Conservation (phyloP, 108 stramenopile species). For the Chaetoceros muelleri region DNA sequence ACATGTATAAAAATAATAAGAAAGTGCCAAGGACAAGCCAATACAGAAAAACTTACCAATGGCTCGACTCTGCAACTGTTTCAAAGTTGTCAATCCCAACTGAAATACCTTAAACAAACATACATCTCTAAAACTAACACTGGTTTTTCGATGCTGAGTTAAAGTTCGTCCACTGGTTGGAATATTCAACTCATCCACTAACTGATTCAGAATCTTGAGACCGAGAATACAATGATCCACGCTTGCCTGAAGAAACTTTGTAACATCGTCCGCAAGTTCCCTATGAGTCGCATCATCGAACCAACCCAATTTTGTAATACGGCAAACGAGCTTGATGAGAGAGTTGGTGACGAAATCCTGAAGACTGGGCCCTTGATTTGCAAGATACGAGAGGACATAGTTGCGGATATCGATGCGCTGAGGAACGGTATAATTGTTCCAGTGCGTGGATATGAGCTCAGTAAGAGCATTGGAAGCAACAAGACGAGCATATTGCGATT, state of each 20-base stretch:
- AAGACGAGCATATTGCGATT: slow-evolving; percentile 84
- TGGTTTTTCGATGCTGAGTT: slow-evolving; percentile 95
- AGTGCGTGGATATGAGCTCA: slow-evolving; percentile 89
- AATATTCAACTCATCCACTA: slow-evolving; percentile 95
- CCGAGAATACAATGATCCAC: slow-evolving; percentile 93
- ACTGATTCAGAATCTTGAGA: slow-evolving; percentile 87
- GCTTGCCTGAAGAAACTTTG: slow-evolving; percentile 91
- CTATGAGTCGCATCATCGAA: slow-evolving; percentile 89
- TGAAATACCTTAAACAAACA: slow-evolving; percentile 89
- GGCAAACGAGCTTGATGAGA: slow-evolving; percentile 90
- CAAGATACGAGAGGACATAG: slow-evolving; percentile 91
- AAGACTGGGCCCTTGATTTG: slow-evolving; percentile 80
- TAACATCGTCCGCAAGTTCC: slow-evolving; percentile 91
- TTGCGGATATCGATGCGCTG: slow-evolving; percentile 94
- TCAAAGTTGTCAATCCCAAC: slow-evolving; percentile 84
- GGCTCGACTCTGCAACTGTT: slow-evolving; percentile 80
- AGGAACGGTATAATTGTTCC: slow-evolving; percentile 87
- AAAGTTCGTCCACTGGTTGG: slow-evolving; percentile 88
- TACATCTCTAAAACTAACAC: slow-evolving; percentile 92
- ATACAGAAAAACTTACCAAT: slow-evolving; percentile 44
- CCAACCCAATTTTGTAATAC: slow-evolving; percentile 98
- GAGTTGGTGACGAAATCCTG: slow-evolving; percentile 81
- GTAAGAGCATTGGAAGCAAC: slow-evolving; percentile 89
- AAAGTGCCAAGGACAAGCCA: not conserved
- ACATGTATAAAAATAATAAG: slow-evolving; percentile 2